Base-by-base conservation (phyloP, 495 filamentous ascomycete species). In the Penicillium lagena region DNA sequence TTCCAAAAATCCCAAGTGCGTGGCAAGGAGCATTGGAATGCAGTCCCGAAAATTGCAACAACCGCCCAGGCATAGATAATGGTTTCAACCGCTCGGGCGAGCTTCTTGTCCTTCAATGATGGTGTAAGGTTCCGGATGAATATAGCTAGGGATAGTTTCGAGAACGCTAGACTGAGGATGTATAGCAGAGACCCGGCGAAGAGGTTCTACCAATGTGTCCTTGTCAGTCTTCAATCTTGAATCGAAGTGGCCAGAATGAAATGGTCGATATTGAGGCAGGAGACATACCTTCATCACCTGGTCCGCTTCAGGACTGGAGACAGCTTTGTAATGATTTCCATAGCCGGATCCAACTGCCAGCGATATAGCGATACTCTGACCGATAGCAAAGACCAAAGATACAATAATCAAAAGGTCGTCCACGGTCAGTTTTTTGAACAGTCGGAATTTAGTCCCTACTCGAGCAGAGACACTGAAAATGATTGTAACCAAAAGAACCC, bases 311-410 rank as follows among this genome's bases (percentile, higher is more conserved):
- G 29, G 4, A 3, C 11, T 28, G 2, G 47, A 49, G 14, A 64
- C 43, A 13, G 48, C 45, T 22, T 39, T 38, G 7, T 37, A 50
- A 41, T 56, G 58, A 10, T 54, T 42, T 28, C 61, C 61, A 51
- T 64, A 62, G 1, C 61, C 61, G 13, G 55, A 55, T 12, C 33
- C 43, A 3, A 62, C 59, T 10, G 61, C 58, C 39, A 56, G 52
- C 13, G 59, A 59, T 10, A 63, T 29, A 7, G 41, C 42, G 22
- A 58, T 42, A 14, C 46, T 54, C 38, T 62, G 56, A 4, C 47
- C 45, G 22, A 54, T 41, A 34, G 47, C 50, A 36, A 64, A 56
- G 8, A 51, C 33, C 28, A 51, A 27, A 8, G 51, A 51, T 2
- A 17, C 13, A 17, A 54, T 39, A 13, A 51, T 40, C 29, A 58